Percentiles rank a stretch among this genome's conserved stretches.
Evolutionary conservation across 1,139 yeast genomes (phyloP).

Genomic region (Ashbya aceris): DNA sequence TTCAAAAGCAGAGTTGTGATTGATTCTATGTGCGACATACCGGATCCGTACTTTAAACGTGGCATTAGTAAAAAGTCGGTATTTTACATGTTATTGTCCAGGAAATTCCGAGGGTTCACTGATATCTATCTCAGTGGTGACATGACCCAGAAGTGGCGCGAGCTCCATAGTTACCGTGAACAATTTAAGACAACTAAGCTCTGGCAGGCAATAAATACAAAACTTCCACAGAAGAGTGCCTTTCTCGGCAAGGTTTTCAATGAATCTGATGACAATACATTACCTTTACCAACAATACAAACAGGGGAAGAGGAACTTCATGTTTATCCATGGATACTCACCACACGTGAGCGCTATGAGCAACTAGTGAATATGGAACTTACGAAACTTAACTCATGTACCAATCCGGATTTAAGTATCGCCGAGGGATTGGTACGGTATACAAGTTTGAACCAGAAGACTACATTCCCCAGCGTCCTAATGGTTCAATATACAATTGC

Average conservation of each 20-base stretch:
- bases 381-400: background rate
- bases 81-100: slow-evolving; percentile 1
- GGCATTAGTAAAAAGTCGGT: slow-evolving; percentile 1
- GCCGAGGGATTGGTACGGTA: slow-evolving; percentile 1
- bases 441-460: slow-evolving; percentile 5
- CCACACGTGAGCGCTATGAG: slow-evolving; percentile 4
- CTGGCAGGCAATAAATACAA: background rate
- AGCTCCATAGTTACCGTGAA: background rate
- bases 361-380: slow-evolving; percentile 3
- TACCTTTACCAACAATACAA: background rate
- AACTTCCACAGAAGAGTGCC: background rate
- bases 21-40: slow-evolving; percentile 2
- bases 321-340: slow-evolving; percentile 6
- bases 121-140: slow-evolving; percentile 4
- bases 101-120: slow-evolving; percentile 2
- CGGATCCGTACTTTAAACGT: slow-evolving; percentile 1
- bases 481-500: slow-evolving; percentile 4
- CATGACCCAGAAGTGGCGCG: slow-evolving; percentile 3
- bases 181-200: background rate
- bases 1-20: slow-evolving; percentile 1
- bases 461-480: slow-evolving; percentile 7
- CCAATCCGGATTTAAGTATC: background rate
- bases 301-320: background rate
- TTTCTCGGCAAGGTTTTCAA: slow-evolving; percentile 2
- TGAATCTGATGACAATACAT: slow-evolving; percentile 1